Base-by-base conservation (phyloP, 805 yeast genomes). In the Ogataea sp. region DNA sequence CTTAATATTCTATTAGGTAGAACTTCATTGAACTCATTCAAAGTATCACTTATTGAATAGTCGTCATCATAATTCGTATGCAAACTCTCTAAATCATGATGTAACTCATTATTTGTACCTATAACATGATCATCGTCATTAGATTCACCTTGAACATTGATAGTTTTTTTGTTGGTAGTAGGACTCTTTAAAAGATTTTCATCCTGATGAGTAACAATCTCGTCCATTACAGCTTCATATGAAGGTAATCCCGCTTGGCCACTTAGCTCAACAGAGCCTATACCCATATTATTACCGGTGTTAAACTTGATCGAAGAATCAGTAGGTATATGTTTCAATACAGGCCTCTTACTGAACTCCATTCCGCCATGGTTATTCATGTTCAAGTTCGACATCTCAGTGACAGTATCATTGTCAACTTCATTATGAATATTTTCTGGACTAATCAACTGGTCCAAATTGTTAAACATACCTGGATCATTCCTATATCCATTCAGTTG, bases 191-290 rank as follows among this genome's bases (percentile, higher is more conserved):
- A 45, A n/a, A 57, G 52, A 24, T 11, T 44, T 42, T 30, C 50
- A 50, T 27, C 36, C 16, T 25, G 16, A 25, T 24, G 15, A 6
- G 10, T 34, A 17, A 14, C 15, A 34, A 34, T 24, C 29, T 34
- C 32, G 21, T 52, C 58, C 39, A 50, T 40, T 10, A 50, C 52
- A 6, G 48, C 38, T 33, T 58, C 55, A 40, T 56, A 58, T 1
- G 55, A 41, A 17, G 62, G 61, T 15, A 57, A 48, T n/a, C 33
- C 33, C 3, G 14, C 6, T 17, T 10, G 16, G 18, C 9, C n/a
- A n/a, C n/a, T n/a, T n/a, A n/a, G n/a, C n/a, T n/a, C n/a, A n/a
- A n/a, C n/a, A n/a, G n/a, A n/a, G n/a, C n/a, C n/a, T n/a, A n/a
- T 36, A 1, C 33, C 35, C 26, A 39, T 32, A 13, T 39, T 39